phyloP scores from a whole-genome alignment of 2,329 filamentous ascomycete species.

The Aspergillus quadricinctus region DNA sequence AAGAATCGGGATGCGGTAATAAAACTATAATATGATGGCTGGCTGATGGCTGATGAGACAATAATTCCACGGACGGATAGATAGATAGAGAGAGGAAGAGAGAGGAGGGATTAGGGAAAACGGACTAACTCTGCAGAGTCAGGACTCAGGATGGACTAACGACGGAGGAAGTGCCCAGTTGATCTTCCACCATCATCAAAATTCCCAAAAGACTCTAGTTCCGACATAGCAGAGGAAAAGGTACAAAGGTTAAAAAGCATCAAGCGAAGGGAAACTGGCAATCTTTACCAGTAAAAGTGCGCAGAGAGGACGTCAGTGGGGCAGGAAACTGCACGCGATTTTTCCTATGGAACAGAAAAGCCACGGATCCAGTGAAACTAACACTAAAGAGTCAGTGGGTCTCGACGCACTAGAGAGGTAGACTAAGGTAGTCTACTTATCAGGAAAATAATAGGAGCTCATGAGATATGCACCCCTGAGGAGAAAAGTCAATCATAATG shows the following conservation, averaged over 20 bases:
- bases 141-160: neutral
- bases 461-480: neutral
- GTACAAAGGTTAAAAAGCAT: neutral
- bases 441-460: neutral
- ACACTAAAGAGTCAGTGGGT: neutral
- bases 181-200: neutral
- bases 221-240: neutral
- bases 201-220: neutral
- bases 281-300: neutral
- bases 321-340: neutral
- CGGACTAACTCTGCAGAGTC: neutral
- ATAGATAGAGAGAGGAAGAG: neutral
- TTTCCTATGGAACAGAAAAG: neutral
- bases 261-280: neutral
- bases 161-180: neutral
- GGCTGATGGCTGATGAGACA: neutral
- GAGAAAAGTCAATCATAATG: no score
- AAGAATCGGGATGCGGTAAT: neutral
- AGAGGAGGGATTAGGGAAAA: neutral
- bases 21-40: neutral
- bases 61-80: neutral
- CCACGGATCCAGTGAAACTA: neutral
- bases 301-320: neutral
- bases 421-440: no score
- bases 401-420: no score